Percentiles rank a stretch among this genome's conserved stretches.
phyloP scores from a whole-genome alignment of 2,329 filamentous ascomycete species.

The Dactylellina drechsleri region DNA sequence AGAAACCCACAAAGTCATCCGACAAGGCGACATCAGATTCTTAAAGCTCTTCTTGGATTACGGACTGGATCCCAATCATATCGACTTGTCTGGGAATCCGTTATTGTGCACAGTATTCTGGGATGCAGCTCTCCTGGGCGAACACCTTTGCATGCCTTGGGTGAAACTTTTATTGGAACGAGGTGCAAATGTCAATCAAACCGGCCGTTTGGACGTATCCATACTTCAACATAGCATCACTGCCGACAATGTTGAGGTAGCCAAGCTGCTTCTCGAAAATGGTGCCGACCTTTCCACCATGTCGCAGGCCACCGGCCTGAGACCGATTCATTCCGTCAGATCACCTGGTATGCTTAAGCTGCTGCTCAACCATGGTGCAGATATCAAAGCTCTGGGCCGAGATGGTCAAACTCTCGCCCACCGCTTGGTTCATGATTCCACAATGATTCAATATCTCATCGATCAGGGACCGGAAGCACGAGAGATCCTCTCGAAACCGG shows the following conservation, averaged over 20 bases:
- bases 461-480: background rate
- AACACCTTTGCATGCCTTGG: background rate
- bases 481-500: background rate
- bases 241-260: background rate
- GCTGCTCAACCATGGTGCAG: slow-evolving; percentile 4
- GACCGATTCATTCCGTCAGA: background rate
- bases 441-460: slow-evolving; percentile 3
- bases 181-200: background rate
- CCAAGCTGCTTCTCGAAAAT: slow-evolving; percentile 10
- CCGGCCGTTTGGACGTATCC: background rate
- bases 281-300: background rate
- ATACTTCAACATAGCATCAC: background rate
- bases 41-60: background rate
- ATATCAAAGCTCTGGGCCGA: background rate
- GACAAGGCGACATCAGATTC: background rate
- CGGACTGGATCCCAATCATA: slow-evolving; percentile 1
- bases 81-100: background rate
- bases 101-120: background rate
- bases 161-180: background rate
- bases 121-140: background rate
- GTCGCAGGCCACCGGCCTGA: background rate
- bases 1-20: background rate
- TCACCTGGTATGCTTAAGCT: slow-evolving; percentile 5
- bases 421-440: background rate
- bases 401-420: slow-evolving; percentile 1